These are phyloP conservation scores for Fusarium clavum DNA, from an alignment of 2,329 filamentous ascomycete species.

Conservation along the genomic window DNA sequence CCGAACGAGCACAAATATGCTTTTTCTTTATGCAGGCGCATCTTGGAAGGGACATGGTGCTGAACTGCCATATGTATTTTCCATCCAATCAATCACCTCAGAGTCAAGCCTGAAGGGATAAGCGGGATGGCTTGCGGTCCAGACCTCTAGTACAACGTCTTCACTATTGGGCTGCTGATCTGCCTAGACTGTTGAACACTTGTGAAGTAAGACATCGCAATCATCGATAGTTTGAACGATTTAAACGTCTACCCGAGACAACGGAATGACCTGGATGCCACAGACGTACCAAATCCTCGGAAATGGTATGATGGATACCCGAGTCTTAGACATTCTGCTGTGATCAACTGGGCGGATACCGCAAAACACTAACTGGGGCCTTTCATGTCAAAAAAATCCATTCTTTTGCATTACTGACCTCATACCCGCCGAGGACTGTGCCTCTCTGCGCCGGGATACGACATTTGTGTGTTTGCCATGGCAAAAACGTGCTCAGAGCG, in stretches of 20 bases:
- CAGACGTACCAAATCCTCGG: conserved; percentile 1
- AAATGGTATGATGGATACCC: neutral
- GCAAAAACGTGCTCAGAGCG: neutral
- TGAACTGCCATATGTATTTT: neutral
- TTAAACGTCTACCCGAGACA: neutral
- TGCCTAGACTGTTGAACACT: neutral
- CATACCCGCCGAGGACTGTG: neutral
- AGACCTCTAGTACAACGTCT: neutral
- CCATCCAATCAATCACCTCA: neutral
- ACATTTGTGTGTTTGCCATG: neutral
- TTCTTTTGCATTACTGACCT: conserved; percentile 10
- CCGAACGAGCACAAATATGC: neutral
- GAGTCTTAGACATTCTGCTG: neutral
- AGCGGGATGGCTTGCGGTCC: neutral
- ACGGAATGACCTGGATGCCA: neutral
- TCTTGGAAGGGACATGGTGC: neutral
- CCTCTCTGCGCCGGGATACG: neutral
- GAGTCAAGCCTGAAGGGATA: neutral
- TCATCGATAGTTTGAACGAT: neutral
- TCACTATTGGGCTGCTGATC: neutral
- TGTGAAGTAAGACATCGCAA: neutral
- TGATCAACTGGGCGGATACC: conserved; percentile 1
- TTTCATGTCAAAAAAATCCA: neutral
- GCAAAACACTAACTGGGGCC: neutral
- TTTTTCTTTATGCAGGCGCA: neutral